A percentile compares a stretch with the other conserved stretches of the same genome.
These are phyloP conservation scores for Massarina eburnea DNA, from an alignment of 2,329 filamentous ascomycete species.

Conservation along the genomic window DNA sequence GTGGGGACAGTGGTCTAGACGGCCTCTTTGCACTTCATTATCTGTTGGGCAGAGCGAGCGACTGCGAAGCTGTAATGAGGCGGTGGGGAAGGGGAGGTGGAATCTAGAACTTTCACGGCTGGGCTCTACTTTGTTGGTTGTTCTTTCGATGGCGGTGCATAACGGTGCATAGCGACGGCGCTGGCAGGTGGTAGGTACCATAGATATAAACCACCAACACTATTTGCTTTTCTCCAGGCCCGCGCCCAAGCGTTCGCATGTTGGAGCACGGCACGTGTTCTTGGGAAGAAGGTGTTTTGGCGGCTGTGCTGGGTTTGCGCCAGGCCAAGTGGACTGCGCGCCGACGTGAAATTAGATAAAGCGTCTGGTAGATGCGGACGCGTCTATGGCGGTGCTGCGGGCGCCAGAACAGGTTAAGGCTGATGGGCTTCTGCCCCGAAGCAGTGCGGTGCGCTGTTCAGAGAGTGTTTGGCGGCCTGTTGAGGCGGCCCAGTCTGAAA, in stretches of 20 bases:
- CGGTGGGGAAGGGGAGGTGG: constrained; percentile 1
- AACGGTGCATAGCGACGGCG: constrained; percentile 41
- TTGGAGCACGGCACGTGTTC: too few relatives aligned
- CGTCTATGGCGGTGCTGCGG: constrained; percentile 13
- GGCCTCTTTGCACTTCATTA: not conserved
- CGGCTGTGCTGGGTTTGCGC: too few relatives aligned
- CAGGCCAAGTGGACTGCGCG: too few relatives aligned
- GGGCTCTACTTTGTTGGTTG: constrained; percentile 1
- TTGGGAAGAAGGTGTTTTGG: too few relatives aligned
- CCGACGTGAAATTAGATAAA: too few relatives aligned
- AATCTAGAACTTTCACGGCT: constrained; percentile 5
- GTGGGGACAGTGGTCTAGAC: constrained; percentile 1
- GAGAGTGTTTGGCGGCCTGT: not conserved
- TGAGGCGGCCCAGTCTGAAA: constrained; percentile 16
- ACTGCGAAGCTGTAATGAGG: not conserved
- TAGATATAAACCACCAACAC: too few relatives aligned
- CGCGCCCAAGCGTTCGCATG: too few relatives aligned
- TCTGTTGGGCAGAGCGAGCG: not conserved
- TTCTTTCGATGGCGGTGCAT: constrained; percentile 22
- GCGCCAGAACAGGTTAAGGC: not conserved
- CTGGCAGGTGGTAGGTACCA: constrained; percentile 11
- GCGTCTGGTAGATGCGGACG: constrained; percentile 8
- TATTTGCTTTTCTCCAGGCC: not conserved
- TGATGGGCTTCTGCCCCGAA: too few relatives aligned
- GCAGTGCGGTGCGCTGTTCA: not conserved